Base-by-base conservation (phyloP, 177 flowering plant genomes). In the Telopea speciosissima region DNA sequence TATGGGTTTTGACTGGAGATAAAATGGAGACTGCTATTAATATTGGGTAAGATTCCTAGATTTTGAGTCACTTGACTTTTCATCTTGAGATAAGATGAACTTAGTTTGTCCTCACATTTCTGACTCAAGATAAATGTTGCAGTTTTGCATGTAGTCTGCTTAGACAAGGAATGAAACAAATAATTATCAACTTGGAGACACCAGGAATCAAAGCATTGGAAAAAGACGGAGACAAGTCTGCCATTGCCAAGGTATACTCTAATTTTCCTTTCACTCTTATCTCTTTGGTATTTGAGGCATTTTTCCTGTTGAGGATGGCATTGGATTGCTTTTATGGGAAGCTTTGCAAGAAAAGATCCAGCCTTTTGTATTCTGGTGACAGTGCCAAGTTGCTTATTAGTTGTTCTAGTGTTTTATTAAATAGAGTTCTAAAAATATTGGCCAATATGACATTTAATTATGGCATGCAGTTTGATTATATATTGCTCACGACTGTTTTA, bases 11-110 rank as follows among this genome's bases (percentile, higher is more conserved):
- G 80, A 94, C 98, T 33, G 98, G 98, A 65, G 98, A 94, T 82
- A 94, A 92, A 79, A 92, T 92, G 97, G 98, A 94, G 83, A 94
- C 98, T 68, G 98, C 98, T 26, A 92, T 93, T 68, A 94, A 94
- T 74, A 92, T 94, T 74, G 98, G 98, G 98, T 94, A 92, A 66
- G 72, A 28, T 62, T 67, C 73, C 28, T 72, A 9, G 61, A 33
- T 28, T 36, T 36, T 36, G 5, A 36, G 40, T 36, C 8, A 36
- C 56, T 40, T 62, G 16, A 26, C 16, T 70, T 68, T 36, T 45
- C 66, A 21, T 67, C 24, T 14, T 22, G n/a, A 49, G 28, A 14
- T 66, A 3, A 24, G 22, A 0, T 71, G 14, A 16, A 24, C 56
- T 26, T 14, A 63, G 31, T 54, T 31, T 69, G 24, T 68, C n/a